phyloP scores from a whole-genome alignment of 495 filamentous ascomycete species.

The Penicillium angulare region DNA sequence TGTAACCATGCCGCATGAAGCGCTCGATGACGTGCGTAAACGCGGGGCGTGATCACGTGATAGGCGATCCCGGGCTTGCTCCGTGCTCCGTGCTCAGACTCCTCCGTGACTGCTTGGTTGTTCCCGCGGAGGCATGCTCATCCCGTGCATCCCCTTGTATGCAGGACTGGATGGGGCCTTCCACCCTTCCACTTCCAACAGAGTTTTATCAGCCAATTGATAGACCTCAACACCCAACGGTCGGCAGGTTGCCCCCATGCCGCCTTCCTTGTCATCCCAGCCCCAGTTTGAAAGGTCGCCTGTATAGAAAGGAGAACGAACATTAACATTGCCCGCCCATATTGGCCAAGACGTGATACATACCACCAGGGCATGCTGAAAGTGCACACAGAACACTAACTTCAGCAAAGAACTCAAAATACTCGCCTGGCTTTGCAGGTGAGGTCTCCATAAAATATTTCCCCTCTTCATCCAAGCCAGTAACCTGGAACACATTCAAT shows the following conservation, averaged over 20 bases:
- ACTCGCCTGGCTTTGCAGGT: conserved; percentile 63
- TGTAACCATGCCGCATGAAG: conserved; percentile 19
- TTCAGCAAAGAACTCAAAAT: conserved; percentile 77
- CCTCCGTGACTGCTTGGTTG: conserved; percentile 30
- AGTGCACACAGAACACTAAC: conserved; percentile 72
- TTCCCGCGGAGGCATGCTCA: conserved; percentile 46
- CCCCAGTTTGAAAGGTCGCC: conserved; percentile 75
- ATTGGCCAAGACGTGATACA: conserved; percentile 8
- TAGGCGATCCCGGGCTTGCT: conserved; percentile 1
- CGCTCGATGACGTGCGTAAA: conserved; percentile 21
- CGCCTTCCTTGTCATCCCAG: conserved; percentile 63
- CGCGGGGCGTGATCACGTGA: conserved; percentile 28
- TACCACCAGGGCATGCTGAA: conserved; percentile 58
- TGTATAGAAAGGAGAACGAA: conserved; percentile 31
- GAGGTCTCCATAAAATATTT: conserved; percentile 77
- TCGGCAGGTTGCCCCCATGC: conserved; percentile 72
- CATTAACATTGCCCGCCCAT: conserved; percentile 19
- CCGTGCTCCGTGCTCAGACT: conserved; percentile 34
- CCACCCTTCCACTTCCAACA: conserved; percentile 60
- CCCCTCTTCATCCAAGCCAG: conserved; percentile 66
- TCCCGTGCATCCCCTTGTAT: conserved; percentile 68
- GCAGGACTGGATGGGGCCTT: conserved; percentile 51
- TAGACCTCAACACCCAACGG: conserved; percentile 71
- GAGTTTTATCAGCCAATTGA: conserved; percentile 48
- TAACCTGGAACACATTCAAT: conserved; percentile 79